Base-by-base conservation (phyloP, 768 basidiomycete species). In the Agaricus blazei region DNA sequence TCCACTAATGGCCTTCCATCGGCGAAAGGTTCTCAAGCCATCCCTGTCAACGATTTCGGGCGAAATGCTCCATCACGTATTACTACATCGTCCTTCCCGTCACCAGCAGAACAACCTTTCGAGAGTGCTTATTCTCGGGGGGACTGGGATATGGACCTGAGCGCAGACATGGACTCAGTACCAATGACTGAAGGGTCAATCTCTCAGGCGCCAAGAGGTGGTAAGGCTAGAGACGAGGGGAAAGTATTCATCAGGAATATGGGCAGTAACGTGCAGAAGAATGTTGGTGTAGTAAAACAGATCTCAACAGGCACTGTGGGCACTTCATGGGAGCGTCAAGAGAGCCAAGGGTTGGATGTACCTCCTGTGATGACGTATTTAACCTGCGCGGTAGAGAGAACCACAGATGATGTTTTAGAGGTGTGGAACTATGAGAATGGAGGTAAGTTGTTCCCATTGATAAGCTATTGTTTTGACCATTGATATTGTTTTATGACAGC, bases 371-470 rank as follows among this genome's bases (percentile, higher is more conserved):
- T 90, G 65, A 86, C 84, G 0, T 78, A 78, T 52, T 57, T 91
- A 37, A 79, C 72, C 46, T 73, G 75, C 2, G 77, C 76, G 23
- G 75, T 88, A n/a, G 85, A 90, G 9, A 85, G 83, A 4, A 28
- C 48, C 3, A 78, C 74, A 28, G 84, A 84, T 3, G 82, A 88
- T 52, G 63, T 84, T 7, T 69, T 97, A 38, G 93, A 98, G 67
- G 90, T 74, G 2, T 74, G 82, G 48, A 98, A 99, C 73, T 76
- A 84, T 6, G 88, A 87, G 57, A 77, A 79, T 41, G 78, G 74
- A 48, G 79, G 86, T 83, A 62, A 49, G 77, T 75, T 1, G 23
- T 40, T 19, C 51, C 24, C 60, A 28, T 40, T 44, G 3, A 26
- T 28, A 15, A 47, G 26, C 3, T 6, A 9, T 9, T 53, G 38